Conservation (phyloP, 176 grass and related monocot species). For the Puccinellia tenuiflora region DNA sequence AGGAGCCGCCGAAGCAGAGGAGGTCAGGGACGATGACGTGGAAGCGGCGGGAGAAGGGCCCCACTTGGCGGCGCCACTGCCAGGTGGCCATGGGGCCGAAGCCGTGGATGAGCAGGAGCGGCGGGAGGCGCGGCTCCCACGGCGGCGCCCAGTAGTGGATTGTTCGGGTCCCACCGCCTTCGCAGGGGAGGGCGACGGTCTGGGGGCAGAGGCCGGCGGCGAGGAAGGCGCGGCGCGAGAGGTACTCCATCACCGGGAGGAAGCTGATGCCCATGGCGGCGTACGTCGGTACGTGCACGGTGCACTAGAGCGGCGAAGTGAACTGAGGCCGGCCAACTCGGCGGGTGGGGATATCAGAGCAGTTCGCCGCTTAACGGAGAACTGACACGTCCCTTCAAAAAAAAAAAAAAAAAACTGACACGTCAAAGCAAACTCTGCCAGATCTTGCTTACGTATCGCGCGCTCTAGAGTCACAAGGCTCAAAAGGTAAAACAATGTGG, state of each 20-base stretch:
- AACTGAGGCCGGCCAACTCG: neutral
- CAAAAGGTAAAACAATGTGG: too few relatives aligned
- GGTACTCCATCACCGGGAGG: conserved; percentile 42
- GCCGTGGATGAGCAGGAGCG: conserved; percentile 70
- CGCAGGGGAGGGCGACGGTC: conserved; percentile 32
- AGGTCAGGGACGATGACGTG: conserved; percentile 75
- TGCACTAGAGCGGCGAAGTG: neutral
- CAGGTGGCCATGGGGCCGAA: conserved; percentile 73
- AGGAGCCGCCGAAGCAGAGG: conserved; percentile 68
- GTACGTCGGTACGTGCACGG: neutral
- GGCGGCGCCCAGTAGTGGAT: conserved; percentile 40
- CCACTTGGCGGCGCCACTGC: conserved; percentile 72
- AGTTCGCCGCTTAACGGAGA: neutral
- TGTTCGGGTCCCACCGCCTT: neutral
- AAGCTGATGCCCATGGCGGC: conserved; percentile 42
- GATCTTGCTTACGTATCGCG: too few relatives aligned
- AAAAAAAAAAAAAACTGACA: too few relatives aligned
- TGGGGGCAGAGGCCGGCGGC: conserved; percentile 56
- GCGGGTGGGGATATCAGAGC: neutral
- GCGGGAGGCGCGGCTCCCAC: conserved; percentile 31
- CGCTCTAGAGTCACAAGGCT: too few relatives aligned
- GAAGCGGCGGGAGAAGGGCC: conserved; percentile 34
- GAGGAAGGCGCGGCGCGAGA: conserved; percentile 34
- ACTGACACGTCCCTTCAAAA: neutral
- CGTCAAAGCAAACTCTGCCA: neutral